These are phyloP conservation scores for Talaromyces trachyspermus DNA, from an alignment of 495 filamentous ascomycete species.

Conservation along the genomic window DNA sequence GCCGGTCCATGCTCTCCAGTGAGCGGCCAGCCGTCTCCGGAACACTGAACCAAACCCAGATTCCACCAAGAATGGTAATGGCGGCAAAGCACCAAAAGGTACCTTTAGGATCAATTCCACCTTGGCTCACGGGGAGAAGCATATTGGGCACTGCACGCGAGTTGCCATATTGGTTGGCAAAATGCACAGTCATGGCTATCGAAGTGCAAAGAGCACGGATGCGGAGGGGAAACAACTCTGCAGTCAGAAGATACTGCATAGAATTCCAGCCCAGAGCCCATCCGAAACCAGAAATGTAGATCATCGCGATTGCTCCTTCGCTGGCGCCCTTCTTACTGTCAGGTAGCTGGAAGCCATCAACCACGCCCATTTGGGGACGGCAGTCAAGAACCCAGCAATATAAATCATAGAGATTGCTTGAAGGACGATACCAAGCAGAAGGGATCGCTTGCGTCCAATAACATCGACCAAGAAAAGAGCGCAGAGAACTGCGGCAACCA, in stretches of 20 bases:
- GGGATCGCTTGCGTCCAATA: slow-evolving; percentile 62
- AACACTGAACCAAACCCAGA: slow-evolving; percentile 51
- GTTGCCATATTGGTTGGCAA: slow-evolving; percentile 68
- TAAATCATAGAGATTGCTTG: slow-evolving; percentile 62
- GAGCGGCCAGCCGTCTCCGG: slow-evolving; percentile 36
- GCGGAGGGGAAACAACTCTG: slow-evolving; percentile 64
- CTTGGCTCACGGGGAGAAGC: slow-evolving; percentile 34
- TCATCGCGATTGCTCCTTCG: slow-evolving; percentile 55
- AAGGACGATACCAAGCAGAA: slow-evolving; percentile 55
- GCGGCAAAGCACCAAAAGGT: slow-evolving; percentile 67
- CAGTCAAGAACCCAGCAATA: slow-evolving; percentile 57
- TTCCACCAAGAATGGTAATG: slow-evolving; percentile 49
- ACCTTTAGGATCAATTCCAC: slow-evolving; percentile 39
- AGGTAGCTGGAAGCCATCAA: slow-evolving; percentile 21
- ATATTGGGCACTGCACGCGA: slow-evolving; percentile 49
- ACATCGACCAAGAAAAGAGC: slow-evolving; percentile 68
- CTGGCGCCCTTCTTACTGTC: slow-evolving; percentile 29
- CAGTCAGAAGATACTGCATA: slow-evolving; percentile 69
- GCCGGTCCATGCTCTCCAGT: slow-evolving; percentile 52
- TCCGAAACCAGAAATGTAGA: slow-evolving; percentile 57
- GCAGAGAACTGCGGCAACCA: slow-evolving; percentile 54
- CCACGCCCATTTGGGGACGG: slow-evolving; percentile 40
- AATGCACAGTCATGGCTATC: slow-evolving; percentile 51
- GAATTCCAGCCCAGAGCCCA: slow-evolving; percentile 72
- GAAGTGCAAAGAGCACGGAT: slow-evolving; percentile 39